phyloP scores from a whole-genome alignment of 2,329 filamentous ascomycete genomes.

The Penicillium sp. region DNA sequence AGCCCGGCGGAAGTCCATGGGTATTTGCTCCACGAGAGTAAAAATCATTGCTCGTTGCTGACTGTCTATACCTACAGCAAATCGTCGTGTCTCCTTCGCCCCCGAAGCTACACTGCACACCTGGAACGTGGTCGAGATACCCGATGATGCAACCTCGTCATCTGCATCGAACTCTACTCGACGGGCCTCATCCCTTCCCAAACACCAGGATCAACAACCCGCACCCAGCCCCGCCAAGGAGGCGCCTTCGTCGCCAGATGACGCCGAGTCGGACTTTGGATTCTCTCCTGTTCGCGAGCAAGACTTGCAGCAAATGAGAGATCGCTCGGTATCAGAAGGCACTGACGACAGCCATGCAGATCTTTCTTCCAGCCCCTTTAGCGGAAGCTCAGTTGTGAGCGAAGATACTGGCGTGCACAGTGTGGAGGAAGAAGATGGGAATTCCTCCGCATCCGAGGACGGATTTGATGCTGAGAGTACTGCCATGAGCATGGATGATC shows the following conservation, averaged over 20 bases:
- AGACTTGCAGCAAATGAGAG: slow-evolving; percentile 64
- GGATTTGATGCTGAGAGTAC: slow-evolving; percentile 68
- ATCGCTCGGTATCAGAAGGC: slow-evolving; percentile 27
- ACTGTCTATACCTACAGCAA: slow-evolving; percentile 56
- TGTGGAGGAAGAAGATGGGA: slow-evolving; percentile 46
- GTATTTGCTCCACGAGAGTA: slow-evolving; percentile 25
- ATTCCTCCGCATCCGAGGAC: slow-evolving; percentile 53
- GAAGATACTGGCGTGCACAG: slow-evolving; percentile 49
- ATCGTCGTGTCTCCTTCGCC: slow-evolving; percentile 92
- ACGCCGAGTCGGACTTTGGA: slow-evolving; percentile 59
- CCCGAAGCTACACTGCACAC: slow-evolving; percentile 97
- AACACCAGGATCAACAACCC: slow-evolving; percentile 34
- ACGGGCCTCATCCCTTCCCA: slow-evolving; percentile 66
- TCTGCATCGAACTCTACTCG: slow-evolving; percentile 75
- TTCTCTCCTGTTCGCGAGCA: slow-evolving; percentile 68
- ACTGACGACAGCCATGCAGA: slow-evolving; percentile 66
- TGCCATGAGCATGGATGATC: slow-evolving; percentile 80
- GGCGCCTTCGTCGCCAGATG: slow-evolving; percentile 64
- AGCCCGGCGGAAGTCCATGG: slow-evolving; percentile 87
- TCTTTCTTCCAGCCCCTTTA: slow-evolving; percentile 78
- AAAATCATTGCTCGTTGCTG: slow-evolving; percentile 13
- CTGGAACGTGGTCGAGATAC: slow-evolving; percentile 90
- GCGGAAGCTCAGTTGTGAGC: slow-evolving; percentile 57
- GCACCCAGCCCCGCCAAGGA: slow-evolving; percentile 55
- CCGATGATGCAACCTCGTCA: slow-evolving; percentile 81